Base-by-base conservation (phyloP, 345 rosid species). In the Alliaria petiolata region DNA sequence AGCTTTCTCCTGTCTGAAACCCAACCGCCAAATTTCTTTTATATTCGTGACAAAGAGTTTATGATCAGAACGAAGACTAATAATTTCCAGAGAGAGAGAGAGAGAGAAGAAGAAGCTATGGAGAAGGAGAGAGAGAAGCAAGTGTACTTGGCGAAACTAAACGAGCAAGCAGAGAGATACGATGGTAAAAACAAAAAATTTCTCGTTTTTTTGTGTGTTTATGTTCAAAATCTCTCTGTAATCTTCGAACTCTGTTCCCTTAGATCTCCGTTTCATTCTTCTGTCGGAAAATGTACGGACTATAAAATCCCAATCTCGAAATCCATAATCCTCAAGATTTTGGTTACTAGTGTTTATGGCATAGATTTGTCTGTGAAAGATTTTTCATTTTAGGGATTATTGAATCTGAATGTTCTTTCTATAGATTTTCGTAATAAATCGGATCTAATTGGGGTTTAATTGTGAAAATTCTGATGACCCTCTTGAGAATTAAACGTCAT, bases 91-190 rank as follows among this genome's bases (percentile, higher is more conserved):
- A 34, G 42, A 69, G 67, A 53, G n/a, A n/a, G n/a, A 69, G 67
- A 53, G 25, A 22, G 25, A 22, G 25, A 50, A n/a, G n/a, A n/a
- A n/a, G n/a, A n/a, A n/a, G n/a, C n/a, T n/a, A n/a, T n/a, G n/a
- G 46, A 57, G 85, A 87, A 82, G 70, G 93, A 86, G 75, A 86
- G 97, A 36, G 87, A 81, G 85, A 85, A 79, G 22, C 85, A 61
- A 45, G 92, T 90, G n/a, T 90, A 90, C 85, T 74, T 73, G 81
- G 97, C 92, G 7, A 86, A 83, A 59, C 89, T 90, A 19, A 88
- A 89, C 2, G 93, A 90, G 85, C 93, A 90, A 77, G 89, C 97
- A n/a, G 97, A 88, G 83, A 78, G 97, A 83, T 86, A 88, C 54
- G 97, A 90, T 58, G 97, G 96, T 88, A 76, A 74, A 2, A 38